A percentile compares a stretch with the other conserved stretches of the same genome.
Conservation (phyloP, 164 flowering plant genomes). For the Cinnamomum micranthum region DNA sequence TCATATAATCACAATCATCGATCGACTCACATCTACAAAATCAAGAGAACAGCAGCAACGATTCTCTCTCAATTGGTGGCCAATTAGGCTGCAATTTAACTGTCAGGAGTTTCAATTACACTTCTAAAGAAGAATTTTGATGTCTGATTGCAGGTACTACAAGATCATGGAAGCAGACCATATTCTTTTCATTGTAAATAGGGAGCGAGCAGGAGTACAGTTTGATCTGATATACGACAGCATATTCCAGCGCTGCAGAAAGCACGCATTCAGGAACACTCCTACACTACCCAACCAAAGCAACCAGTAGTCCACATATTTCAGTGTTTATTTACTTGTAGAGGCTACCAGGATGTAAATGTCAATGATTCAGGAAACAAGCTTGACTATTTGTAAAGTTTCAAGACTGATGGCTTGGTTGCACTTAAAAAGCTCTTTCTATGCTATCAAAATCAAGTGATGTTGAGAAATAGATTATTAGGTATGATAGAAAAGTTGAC, state of each 20-base stretch:
- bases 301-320: constrained; percentile 21
- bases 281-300: constrained; percentile 56
- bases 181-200: constrained; percentile 74
- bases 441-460: background rate
- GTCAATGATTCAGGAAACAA: background rate
- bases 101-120: no score
- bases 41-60: no score
- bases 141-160: constrained; percentile 75
- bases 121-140: no score
- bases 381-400: background rate
- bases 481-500: background rate
- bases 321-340: background rate
- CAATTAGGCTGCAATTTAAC: no score
- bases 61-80: no score
- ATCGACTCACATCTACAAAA: no score
- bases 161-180: constrained; percentile 94
- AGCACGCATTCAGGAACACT: constrained; percentile 62
- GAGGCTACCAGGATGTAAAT: background rate
- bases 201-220: constrained; percentile 92
- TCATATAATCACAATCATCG: no score
- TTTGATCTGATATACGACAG: constrained; percentile 87
- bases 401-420: no score
- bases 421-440: no score
- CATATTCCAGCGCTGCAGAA: constrained; percentile 93
- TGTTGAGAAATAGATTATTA: background rate